Evolutionary conservation across 352 stramenopile genomes (phyloP), one percentile per base, ranked within the genome.

Genomic region (Phytophthora sp.): DNA sequence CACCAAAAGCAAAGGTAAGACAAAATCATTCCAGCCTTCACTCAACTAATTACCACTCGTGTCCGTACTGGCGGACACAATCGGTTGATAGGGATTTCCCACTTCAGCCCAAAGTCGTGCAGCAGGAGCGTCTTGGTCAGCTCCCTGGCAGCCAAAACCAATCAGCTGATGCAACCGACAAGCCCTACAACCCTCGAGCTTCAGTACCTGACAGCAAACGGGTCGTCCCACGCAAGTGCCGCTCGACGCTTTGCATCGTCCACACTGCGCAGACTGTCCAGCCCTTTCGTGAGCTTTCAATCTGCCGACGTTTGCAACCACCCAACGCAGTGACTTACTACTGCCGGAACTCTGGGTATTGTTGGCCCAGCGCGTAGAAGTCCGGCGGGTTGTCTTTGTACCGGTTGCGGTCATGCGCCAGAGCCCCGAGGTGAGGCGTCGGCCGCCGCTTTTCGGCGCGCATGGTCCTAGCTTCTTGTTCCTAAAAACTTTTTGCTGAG

Each of bases 1-100:
- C 7, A 20, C 54, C 53, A 10, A 28, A 66, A 41, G 17, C 20
- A 42, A 57, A 52, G 18, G 27, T 42, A 3, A 65, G 24, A 26
- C 18, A 15, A 49, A 32, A 3, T 15, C 4, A 24, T 13, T 12
- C 3, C n/a, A n/a, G n/a, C n/a, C n/a, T n/a, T 38, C 34, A 30
- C 12, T 58, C 20, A 20, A 55, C 20, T 13, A 32, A n/a, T 7
- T 20, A 3, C 31, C 6, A 27, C 28, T 42, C n/a, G 20, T 10
- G 9, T 10, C 68, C 91, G 64, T 60, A 99, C 87, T 11, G 97
- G 96, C 38, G 97, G 97, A 74, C 95, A 99, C 21, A 99, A 70
- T 11, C 88, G 84, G 60, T 98, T 87, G 23, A 92, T 84, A 5
- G 96, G 96, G 18, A 99, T 91, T 15, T 86, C 82, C 77, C 94